Conservation (phyloP, 345 rosid genomes). For the Populus davidiana region DNA sequence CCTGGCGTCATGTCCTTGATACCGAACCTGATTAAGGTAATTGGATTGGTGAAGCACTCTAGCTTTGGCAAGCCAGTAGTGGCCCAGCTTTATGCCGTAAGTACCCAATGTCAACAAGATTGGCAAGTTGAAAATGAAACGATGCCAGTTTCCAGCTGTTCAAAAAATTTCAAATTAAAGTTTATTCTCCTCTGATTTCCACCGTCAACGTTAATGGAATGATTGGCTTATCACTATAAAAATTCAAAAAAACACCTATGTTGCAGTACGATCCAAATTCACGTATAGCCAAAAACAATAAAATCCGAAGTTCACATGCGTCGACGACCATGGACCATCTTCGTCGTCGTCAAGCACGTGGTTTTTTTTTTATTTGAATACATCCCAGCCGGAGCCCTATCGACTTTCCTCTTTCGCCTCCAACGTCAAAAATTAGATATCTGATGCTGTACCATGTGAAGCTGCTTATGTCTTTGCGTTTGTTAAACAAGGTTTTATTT, state of each 20-base stretch:
- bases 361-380: neutral
- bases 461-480: too few relatives aligned
- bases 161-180: constrained; percentile 17
- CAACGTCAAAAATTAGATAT: too few relatives aligned
- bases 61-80: too few relatives aligned
- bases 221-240: neutral
- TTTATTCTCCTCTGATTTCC: constrained; percentile 1
- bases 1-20: neutral
- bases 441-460: neutral
- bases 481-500: too few relatives aligned
- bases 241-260: too few relatives aligned
- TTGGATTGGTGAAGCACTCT: too few relatives aligned
- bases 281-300: too few relatives aligned
- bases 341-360: neutral
- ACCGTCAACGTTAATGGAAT: neutral
- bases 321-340: constrained; percentile 2
- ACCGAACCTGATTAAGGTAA: neutral
- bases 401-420: too few relatives aligned
- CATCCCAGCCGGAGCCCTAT: neutral
- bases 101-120: too few relatives aligned
- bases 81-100: too few relatives aligned
- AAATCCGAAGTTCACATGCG: neutral
- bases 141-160: neutral
- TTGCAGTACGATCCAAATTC: too few relatives aligned
- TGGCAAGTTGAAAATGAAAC: too few relatives aligned